Percentiles rank a stretch among this genome's conserved stretches.
phyloP scores from a whole-genome alignment of 169 alveolate genomes.

The Eimeria maxima region DNA sequence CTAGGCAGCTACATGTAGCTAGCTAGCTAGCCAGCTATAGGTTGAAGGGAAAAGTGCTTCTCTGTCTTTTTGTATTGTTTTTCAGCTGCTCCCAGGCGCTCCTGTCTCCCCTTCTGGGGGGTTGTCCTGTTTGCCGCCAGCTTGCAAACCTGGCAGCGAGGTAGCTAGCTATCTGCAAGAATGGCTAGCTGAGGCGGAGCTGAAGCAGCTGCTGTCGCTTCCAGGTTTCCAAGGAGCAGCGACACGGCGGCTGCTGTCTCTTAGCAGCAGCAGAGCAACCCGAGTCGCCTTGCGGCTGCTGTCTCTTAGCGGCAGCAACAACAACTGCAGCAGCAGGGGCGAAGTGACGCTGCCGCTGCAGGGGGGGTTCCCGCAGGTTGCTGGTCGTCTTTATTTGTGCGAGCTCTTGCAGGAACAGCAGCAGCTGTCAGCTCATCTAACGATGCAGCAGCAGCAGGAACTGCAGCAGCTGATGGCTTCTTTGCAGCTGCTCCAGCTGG shows the following conservation, averaged over 20 bases:
- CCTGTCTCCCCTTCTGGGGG: neutral
- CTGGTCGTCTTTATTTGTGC: constrained; percentile 74
- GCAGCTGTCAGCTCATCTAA: neutral
- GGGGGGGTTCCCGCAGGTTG: neutral
- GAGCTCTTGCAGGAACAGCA: constrained; percentile 36
- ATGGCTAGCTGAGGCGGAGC: constrained; percentile 68
- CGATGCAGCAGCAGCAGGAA: constrained; percentile 49
- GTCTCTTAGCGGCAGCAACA: constrained; percentile 28
- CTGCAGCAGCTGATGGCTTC: constrained; percentile 83
- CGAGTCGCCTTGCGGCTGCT: constrained; percentile 60
- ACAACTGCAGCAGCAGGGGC: constrained; percentile 17
- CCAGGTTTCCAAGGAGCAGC: constrained; percentile 49
- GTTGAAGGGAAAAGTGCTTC: neutral
- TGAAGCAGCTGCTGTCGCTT: constrained; percentile 62
- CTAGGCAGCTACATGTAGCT: too few relatives aligned
- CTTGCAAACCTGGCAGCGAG: constrained; percentile 29
- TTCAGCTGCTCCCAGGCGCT: neutral
- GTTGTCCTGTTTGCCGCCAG: neutral
- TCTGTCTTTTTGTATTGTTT: neutral
- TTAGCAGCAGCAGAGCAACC: constrained; percentile 60
- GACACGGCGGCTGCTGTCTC: constrained; percentile 49
- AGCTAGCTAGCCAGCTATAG: too few relatives aligned
- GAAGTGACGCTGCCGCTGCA: constrained; percentile 34
- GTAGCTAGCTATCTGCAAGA: constrained; percentile 49
- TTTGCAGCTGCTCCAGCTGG: constrained; percentile 83